These are phyloP conservation scores for Kluyveromyces sp. DNA, from an alignment of 1,139 yeast genomes.

Conservation along the genomic window DNA sequence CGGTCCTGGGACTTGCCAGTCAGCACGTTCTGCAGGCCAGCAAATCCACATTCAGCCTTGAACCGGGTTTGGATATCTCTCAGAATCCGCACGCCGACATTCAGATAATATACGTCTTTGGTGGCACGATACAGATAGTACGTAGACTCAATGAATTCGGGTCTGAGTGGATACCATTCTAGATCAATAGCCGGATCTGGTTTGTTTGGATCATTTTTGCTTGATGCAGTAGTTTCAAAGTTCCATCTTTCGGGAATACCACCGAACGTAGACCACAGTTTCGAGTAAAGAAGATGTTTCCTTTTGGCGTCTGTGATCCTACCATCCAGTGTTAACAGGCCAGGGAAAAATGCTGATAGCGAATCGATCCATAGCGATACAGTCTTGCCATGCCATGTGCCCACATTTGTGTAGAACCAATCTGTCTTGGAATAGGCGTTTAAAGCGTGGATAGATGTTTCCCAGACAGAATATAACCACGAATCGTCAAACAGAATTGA, in stretches of 20 bases:
- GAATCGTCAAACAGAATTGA: conserved; percentile 67
- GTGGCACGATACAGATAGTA: conserved; percentile 82
- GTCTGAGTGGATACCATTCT: conserved; percentile 90
- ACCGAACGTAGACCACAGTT: conserved; percentile 74
- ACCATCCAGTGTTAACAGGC: conserved; percentile 74
- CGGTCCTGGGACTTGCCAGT: conserved; percentile 62
- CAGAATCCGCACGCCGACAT: conserved; percentile 63
- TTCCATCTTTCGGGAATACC: conserved; percentile 89
- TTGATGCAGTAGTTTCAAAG: conserved; percentile 21
- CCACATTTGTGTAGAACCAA: conserved; percentile 58
- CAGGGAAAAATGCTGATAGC: conserved; percentile 83
- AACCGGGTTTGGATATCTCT: conserved; percentile 47
- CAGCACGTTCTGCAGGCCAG: conserved; percentile 66
- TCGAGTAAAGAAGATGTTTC: conserved; percentile 59
- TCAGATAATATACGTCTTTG: conserved; percentile 72
- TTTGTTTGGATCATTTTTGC: conserved; percentile 6
- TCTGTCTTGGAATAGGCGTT: conserved; percentile 42
- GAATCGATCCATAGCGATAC: conserved; percentile 74
- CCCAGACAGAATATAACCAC: conserved; percentile 53
- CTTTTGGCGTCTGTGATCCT: conserved; percentile 58
- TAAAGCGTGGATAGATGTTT: conserved; percentile 51
- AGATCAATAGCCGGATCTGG: conserved; percentile 38
- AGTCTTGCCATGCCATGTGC: conserved; percentile 44
- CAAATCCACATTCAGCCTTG: conserved; percentile 67
- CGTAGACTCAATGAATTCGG: conserved; percentile 86